Conservation (phyloP, 305 asterid species). For the Rubia tinctorum region DNA sequence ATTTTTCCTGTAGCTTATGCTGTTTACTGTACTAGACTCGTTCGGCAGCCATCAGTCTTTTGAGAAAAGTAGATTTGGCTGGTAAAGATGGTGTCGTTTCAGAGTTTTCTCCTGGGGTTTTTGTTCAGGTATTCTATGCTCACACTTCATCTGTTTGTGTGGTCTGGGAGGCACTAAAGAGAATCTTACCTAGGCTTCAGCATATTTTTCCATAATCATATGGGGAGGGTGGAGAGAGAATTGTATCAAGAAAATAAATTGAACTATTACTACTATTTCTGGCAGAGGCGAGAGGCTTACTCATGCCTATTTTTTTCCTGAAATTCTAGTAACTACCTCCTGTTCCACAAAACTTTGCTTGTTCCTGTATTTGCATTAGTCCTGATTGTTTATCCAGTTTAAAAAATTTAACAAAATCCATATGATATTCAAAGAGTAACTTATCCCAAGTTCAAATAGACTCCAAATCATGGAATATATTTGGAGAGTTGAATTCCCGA, state of each 20-base stretch:
- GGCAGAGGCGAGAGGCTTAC: not conserved
- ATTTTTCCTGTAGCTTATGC: constrained; percentile 20
- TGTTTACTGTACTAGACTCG: constrained; percentile 58
- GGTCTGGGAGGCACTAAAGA: not conserved
- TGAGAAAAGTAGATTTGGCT: constrained; percentile 72
- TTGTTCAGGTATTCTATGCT: constrained; percentile 64
- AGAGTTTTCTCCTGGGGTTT: constrained; percentile 86
- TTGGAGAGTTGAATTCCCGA: not conserved
- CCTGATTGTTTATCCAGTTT: not conserved
- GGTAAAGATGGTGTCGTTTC: constrained; percentile 82
- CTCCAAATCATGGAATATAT: not conserved
- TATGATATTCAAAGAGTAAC: not conserved
- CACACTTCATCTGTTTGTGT: not conserved
- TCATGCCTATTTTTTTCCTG: not conserved
- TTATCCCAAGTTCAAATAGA: not conserved
- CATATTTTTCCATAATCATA: not conserved
- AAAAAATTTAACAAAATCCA: not conserved
- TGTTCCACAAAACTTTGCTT: not conserved
- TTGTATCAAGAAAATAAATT: not conserved
- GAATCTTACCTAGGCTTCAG: not conserved
- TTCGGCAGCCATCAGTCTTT: constrained; percentile 65
- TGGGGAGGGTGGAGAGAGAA: not conserved
- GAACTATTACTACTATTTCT: not conserved
- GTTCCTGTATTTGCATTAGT: not conserved
- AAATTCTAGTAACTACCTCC: not conserved